Percentiles rank a stretch among this genome's conserved stretches.
phyloP scores from a whole-genome alignment of 805 yeast genomes.

The Hanseniaspora lindneri region DNA sequence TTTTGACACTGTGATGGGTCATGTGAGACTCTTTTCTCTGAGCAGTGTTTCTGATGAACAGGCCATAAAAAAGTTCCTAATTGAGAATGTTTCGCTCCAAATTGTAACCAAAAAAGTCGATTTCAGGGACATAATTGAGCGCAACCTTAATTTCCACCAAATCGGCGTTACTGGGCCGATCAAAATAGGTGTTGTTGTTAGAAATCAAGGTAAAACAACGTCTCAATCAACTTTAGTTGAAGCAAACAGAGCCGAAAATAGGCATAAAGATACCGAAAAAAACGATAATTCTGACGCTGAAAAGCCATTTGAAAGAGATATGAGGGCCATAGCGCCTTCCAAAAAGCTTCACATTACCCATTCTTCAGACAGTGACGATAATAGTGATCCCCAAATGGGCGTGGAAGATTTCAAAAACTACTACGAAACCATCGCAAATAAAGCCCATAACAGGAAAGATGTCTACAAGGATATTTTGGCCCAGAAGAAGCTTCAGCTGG shows the following conservation, averaged over 20 bases:
- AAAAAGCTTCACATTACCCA: constrained; percentile 10
- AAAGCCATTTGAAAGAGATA: not conserved
- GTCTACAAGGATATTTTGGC: constrained; percentile 13
- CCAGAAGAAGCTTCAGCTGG: constrained; percentile 21
- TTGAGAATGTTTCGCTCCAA: constrained; percentile 4
- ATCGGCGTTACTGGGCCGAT: constrained; percentile 6
- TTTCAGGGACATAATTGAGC: not conserved
- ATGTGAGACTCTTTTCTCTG: not conserved
- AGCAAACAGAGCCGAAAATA: not conserved
- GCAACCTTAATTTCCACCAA: not conserved
- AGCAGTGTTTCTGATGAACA: not conserved
- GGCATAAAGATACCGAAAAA: too few species aligned
- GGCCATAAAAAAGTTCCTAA: not conserved
- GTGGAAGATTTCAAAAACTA: constrained; percentile 44
- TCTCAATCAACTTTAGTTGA: too few species aligned
- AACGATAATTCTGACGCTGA: too few species aligned
- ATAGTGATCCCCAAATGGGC: constrained; percentile 35
- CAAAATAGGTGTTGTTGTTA: constrained; percentile 12
- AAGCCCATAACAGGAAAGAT: constrained; percentile 25
- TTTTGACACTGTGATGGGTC: constrained; percentile 1
- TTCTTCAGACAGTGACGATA: constrained; percentile 25
- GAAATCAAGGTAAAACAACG: not conserved
- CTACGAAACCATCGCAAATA: constrained; percentile 29
- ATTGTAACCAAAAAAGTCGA: constrained; percentile 5
- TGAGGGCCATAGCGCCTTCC: constrained; percentile 5